phyloP scores from a whole-genome alignment of 2,329 filamentous ascomycete genomes.

The Microthyrium microscopicum region DNA sequence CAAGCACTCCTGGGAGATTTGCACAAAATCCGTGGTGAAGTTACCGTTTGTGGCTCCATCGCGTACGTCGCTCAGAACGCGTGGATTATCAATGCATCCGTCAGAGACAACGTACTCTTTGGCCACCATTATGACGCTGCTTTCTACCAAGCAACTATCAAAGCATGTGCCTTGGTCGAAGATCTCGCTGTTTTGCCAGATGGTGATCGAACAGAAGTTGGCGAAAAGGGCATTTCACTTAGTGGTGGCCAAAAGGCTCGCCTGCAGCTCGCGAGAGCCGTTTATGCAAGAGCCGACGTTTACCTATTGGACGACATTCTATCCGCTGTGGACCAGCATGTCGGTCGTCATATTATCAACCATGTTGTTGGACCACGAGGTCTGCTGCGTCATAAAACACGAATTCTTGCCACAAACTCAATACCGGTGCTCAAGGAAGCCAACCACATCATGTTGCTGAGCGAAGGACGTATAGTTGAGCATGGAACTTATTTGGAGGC shows the following conservation, averaged over 20 bases:
- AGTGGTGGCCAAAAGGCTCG: slow-evolving; percentile 8
- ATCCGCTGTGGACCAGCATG: slow-evolving; percentile 18
- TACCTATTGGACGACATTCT: slow-evolving; percentile 8
- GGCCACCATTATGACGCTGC: slow-evolving; percentile 49
- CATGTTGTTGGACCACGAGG: slow-evolving; percentile 69
- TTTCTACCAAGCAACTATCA: slow-evolving; percentile 5
- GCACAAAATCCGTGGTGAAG: slow-evolving; percentile 4
- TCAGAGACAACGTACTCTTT: slow-evolving; percentile 63
- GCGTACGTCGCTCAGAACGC: slow-evolving; percentile 6
- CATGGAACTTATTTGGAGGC: slow-evolving; percentile 72
- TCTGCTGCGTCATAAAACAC: slow-evolving; percentile 61
- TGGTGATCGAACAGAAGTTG: slow-evolving; percentile 7
- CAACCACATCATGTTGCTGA: slow-evolving; percentile 65
- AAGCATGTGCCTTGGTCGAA: slow-evolving; percentile 6
- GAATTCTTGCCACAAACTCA: slow-evolving; percentile 76
- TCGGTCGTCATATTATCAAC: slow-evolving; percentile 78
- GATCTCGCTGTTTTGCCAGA: slow-evolving; percentile 5
- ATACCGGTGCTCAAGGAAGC: slow-evolving; percentile 72
- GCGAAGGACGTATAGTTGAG: slow-evolving; percentile 62
- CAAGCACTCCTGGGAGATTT: slow-evolving; percentile 6
- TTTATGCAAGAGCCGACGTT: slow-evolving; percentile 5
- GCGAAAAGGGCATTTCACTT: slow-evolving; percentile 7
- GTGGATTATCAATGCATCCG: slow-evolving; percentile 7
- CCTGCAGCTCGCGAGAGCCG: slow-evolving; percentile 6
- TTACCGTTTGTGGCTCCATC: slow-evolving; percentile 4